Evolutionary conservation across 129 eudicot genomes (phyloP).

Genomic region (Logfia minima): DNA sequence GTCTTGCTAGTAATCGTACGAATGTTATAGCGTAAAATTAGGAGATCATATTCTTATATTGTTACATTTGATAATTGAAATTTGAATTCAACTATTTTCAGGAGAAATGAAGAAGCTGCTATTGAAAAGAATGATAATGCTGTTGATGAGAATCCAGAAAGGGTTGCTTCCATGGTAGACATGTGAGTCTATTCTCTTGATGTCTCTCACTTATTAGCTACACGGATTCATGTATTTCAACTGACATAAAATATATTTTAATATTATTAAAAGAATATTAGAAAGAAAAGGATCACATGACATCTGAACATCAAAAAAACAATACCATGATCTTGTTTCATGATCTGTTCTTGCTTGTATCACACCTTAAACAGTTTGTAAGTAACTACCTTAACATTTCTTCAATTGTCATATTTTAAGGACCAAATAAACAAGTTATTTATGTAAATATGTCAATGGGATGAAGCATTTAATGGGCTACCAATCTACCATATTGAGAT

Average conservation of each 20-base stretch:
- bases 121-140: slow-evolving; percentile 59
- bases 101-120: slow-evolving; percentile 43
- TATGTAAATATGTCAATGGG: slow-evolving; percentile 5
- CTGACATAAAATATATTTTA: slow-evolving; percentile 40
- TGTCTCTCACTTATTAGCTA: slow-evolving; percentile 23
- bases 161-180: slow-evolving; percentile 61
- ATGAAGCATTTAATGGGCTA: neutral
- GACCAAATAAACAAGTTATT: neutral
- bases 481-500: neutral
- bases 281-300: slow-evolving; percentile 42
- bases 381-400: neutral
- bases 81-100: slow-evolving; percentile 22
- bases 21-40: neutral
- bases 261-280: slow-evolving; percentile 22
- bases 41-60: too few species aligned
- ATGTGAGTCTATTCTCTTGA: slow-evolving; percentile 48
- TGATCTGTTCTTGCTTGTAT: slow-evolving; percentile 27
- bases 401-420: neutral
- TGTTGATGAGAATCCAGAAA: slow-evolving; percentile 58
- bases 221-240: slow-evolving; percentile 42
- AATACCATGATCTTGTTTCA: slow-evolving; percentile 27
- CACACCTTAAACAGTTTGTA: neutral
- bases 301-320: slow-evolving; percentile 33
- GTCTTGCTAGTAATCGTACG: neutral
- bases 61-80: too few species aligned